Base-by-base conservation (phyloP, 768 basidiomycete species). In the Favolaschia claudopus region DNA sequence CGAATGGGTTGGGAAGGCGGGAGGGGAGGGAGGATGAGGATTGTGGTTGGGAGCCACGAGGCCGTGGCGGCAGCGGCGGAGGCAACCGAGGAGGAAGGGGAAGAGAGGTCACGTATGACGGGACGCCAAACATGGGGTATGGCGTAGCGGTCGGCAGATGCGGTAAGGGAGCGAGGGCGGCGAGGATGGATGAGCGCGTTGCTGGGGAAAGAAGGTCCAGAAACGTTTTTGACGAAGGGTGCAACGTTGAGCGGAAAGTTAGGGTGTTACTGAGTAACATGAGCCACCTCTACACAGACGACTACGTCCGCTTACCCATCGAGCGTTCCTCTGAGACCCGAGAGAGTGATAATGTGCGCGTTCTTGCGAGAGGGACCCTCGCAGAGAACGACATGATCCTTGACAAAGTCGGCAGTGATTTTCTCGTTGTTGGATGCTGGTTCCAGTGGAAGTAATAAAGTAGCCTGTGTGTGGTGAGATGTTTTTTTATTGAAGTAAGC, bases 311-410 rank as follows among this genome's bases (percentile, higher is more conserved):
- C 85, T 56, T 74, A 92, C 89, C 82, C 81, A 42, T 81, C 76
- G 14, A 93, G 71, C 5, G 77, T 80, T 7, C 93, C 95, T 20
- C 95, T 79, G 25, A 98, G 75, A 5, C 96, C 96, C 0, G 93
- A 95, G 32, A 96, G 75, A 0, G 93, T 93, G 4, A 94, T 82
- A 13, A 94, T 72, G 29, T 83, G 82, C 5, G 83, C 78, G 43
- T 77, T 70, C 32, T 78, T 77, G 22, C 79, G 75, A 1, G 82
- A 76, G 15, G 79, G 69, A 1, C 77, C 78, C 48, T 91, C 86
- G 64, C 82, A 87, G 29, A 94, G 79, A 28, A 86, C 76, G 54
- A 96, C 72, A 70, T 99, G 96, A 67, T 97, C 95, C 69, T 85
- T 87, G 28, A 97, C 77, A 55, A 95, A 87, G 3, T 93, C 89